A percentile compares a stretch with the other conserved stretches of the same genome.
Conservation (phyloP, 1,139 yeast species). For the Saccharomyces hybrid region DNA sequence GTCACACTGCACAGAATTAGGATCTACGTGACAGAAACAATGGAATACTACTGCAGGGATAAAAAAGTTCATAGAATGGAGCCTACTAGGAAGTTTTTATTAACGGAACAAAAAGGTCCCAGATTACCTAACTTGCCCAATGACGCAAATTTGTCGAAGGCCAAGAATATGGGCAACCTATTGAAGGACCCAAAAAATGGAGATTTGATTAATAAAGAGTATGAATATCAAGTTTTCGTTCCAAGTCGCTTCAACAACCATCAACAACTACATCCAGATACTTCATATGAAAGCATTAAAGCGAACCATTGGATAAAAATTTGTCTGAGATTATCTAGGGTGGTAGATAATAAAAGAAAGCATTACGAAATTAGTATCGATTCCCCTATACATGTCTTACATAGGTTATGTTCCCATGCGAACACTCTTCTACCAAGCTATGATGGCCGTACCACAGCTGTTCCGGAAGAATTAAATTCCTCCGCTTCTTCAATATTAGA, state of each 20-base stretch:
- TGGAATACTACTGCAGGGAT: constrained; percentile 80
- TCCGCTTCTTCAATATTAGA: constrained; percentile 11
- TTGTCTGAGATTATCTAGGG: constrained; percentile 68
- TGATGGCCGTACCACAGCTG: constrained; percentile 18
- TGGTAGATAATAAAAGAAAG: constrained; percentile 57
- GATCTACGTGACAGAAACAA: constrained; percentile 75
- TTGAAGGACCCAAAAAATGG: constrained; percentile 33
- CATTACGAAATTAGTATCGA: constrained; percentile 91
- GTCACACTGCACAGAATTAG: constrained; percentile 80
- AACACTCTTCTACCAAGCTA: constrained; percentile 49
- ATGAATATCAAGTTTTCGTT: constrained; percentile 75
- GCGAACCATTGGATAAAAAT: constrained; percentile 94
- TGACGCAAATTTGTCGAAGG: constrained; percentile 31
- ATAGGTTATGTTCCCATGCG: constrained; percentile 63
- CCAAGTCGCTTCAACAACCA: constrained; percentile 90
- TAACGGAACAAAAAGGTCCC: constrained; percentile 72
- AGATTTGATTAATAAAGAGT: constrained; percentile 47
- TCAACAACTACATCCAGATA: constrained; percentile 47
- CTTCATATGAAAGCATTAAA: constrained; percentile 70
- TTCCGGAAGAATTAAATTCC: constrained; percentile 4
- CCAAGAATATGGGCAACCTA: constrained; percentile 37
- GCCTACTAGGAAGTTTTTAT: constrained; percentile 70
- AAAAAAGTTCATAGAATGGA: constrained; percentile 87
- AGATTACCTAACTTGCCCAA: constrained; percentile 28
- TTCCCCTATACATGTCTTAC: constrained; percentile 71